Conservation (phyloP, 495 filamentous ascomycete species). For the Aspergillus biplanus region DNA sequence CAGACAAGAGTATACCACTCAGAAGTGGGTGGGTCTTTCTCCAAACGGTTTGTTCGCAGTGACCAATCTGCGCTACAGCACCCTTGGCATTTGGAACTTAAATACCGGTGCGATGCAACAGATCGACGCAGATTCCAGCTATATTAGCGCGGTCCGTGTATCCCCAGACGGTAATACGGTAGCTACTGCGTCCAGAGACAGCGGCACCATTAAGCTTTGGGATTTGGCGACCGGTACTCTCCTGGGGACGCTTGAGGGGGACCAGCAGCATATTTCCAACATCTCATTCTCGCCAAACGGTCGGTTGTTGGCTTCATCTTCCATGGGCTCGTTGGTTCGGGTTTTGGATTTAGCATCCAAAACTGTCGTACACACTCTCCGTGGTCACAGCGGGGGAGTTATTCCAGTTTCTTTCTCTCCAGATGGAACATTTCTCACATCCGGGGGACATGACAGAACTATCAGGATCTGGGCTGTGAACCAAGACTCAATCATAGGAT, state of each 20-base stretch:
- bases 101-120: neutral
- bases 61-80: neutral
- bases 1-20: neutral
- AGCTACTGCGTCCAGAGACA: neutral
- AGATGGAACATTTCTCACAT: no score
- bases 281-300: neutral
- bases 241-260: neutral
- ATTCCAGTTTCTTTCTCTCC: no score
- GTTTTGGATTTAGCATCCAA: no score
- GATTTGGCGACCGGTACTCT: neutral
- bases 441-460: no score
- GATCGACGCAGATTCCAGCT: neutral
- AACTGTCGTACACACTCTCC: no score
- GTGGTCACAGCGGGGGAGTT: no score
- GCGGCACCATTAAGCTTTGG: neutral
- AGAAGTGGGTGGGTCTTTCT: neutral
- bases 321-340: no score
- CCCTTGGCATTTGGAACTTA: neutral
- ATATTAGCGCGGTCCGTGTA: neutral
- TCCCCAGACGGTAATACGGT: neutral
- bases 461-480: no score
- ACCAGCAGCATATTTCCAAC: neutral
- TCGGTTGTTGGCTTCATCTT: no score
- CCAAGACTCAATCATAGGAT: no score
- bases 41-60: neutral